A percentile compares a stretch with the other conserved stretches of the same genome.
Conservation (phyloP, 176 grass and related monocot genomes). For the Juncus effusus region DNA sequence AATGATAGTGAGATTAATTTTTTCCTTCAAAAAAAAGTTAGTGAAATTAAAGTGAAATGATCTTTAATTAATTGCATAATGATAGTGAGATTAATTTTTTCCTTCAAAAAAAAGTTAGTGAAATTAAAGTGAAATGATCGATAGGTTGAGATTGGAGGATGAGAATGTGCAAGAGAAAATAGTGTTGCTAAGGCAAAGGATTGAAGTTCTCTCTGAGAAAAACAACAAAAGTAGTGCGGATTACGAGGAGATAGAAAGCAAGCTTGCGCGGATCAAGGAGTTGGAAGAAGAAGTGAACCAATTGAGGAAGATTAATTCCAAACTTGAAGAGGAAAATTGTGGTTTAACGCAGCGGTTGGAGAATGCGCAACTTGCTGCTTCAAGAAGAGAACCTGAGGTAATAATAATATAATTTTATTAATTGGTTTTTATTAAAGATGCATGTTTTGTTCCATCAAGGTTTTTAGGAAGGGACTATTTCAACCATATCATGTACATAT, state of each 20-base stretch:
- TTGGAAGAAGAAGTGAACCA: constrained; percentile 45
- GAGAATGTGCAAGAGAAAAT: constrained; percentile 22
- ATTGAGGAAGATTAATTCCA: constrained; percentile 49
- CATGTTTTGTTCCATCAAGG: not conserved
- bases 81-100: not conserved
- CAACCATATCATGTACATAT: no score
- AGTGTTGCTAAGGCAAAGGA: constrained; percentile 29
- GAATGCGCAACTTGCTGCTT: constrained; percentile 33
- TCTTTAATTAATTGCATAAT: not conserved
- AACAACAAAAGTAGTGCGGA: constrained; percentile 26
- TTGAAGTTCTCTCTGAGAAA: constrained; percentile 26
- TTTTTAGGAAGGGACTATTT: not conserved
- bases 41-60: not conserved
- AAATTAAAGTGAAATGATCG: not conserved
- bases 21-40: not conserved
- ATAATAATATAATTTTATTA: constrained; percentile 19
- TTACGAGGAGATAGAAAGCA: constrained; percentile 28
- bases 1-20: not conserved
- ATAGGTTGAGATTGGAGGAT: constrained; percentile 20
- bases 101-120: not conserved
- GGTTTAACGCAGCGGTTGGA: constrained; percentile 50
- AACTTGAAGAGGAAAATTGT: constrained; percentile 53
- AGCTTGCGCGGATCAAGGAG: constrained; percentile 25
- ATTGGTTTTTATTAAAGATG: no score
- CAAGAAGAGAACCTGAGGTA: constrained; percentile 44